These are phyloP conservation scores for Pholiota conissans DNA, from an alignment of 768 basidiomycete genomes.

Conservation along the genomic window DNA sequence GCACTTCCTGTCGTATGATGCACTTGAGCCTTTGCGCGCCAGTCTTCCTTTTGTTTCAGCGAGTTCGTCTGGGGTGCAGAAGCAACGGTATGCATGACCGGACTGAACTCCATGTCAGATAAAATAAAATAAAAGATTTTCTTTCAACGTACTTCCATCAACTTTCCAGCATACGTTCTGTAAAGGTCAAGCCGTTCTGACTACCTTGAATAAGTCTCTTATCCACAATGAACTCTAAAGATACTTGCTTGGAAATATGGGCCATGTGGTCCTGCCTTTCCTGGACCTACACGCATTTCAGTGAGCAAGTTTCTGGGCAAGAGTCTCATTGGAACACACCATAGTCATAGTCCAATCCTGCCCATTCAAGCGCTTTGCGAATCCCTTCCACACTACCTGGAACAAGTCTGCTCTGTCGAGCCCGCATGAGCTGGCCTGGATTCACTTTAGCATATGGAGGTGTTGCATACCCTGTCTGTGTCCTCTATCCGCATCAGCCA, in stretches of 20 bases:
- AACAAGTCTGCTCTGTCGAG: slow-evolving; percentile 69
- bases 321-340: slow-evolving; percentile 49
- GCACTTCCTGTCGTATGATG: slow-evolving; percentile 88
- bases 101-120: slow-evolving; percentile 42
- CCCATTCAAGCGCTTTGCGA: slow-evolving; percentile 79
- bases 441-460: too few relatives aligned
- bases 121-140: neutral
- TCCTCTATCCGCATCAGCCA: slow-evolving; percentile 96
- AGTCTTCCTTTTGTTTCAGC: slow-evolving; percentile 66
- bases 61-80: slow-evolving; percentile 80
- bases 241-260: slow-evolving; percentile 82
- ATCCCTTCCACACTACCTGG: slow-evolving; percentile 86
- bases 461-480: slow-evolving; percentile 72
- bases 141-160: slow-evolving; percentile 64
- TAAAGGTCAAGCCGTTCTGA: slow-evolving; percentile 91
- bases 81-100: slow-evolving; percentile 92
- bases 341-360: slow-evolving; percentile 88
- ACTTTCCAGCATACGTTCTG: slow-evolving; percentile 63
- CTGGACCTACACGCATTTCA: slow-evolving; percentile 59
- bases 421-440: neutral
- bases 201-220: slow-evolving; percentile 37
- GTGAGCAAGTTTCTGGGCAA: neutral
- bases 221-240: neutral
- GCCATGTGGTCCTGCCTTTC: slow-evolving; percentile 67
- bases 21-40: slow-evolving; percentile 69